These are phyloP conservation scores for Pseudogymnoascus destructans DNA, from an alignment of 2,329 filamentous ascomycete genomes.

Conservation along the genomic window DNA sequence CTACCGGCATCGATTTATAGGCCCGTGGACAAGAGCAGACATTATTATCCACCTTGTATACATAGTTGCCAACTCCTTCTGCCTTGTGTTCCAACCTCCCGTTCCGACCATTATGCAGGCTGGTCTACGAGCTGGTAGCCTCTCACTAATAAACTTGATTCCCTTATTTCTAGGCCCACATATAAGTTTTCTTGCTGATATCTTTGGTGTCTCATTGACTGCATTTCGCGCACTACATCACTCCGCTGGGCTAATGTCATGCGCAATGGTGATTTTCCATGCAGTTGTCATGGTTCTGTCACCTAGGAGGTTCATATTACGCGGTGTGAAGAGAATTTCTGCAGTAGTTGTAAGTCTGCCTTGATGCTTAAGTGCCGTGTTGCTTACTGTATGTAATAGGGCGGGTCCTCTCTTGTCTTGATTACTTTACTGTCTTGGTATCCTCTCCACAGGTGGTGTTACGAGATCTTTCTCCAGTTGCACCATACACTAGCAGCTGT, in stretches of 20 bases:
- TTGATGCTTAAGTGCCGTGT: background rate
- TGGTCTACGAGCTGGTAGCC: constrained; percentile 13
- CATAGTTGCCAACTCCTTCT: constrained; percentile 13
- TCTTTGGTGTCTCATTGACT: constrained; percentile 14
- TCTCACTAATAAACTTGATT: constrained; percentile 17
- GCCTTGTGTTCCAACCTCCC: constrained; percentile 11
- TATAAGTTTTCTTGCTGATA: constrained; percentile 17
- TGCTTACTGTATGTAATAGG: background rate
- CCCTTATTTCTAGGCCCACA: constrained; percentile 17
- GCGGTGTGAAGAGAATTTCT: background rate
- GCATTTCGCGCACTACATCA: constrained; percentile 14
- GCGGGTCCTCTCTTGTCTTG: constrained; percentile 5
- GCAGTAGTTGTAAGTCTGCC: constrained; percentile 8
- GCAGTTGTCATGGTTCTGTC: background rate
- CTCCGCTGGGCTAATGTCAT: constrained; percentile 15
- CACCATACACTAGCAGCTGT: constrained; percentile 13
- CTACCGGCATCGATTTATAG: constrained; percentile 12
- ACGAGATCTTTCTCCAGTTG: constrained; percentile 13
- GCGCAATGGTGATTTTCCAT: constrained; percentile 13
- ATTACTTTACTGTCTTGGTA: constrained; percentile 13
- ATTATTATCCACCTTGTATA: constrained; percentile 13
- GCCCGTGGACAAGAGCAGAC: constrained; percentile 13
- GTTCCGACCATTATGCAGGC: constrained; percentile 12
- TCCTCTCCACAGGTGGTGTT: constrained; percentile 14
- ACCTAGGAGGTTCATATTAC: background rate